Base-by-base conservation (phyloP, 371 early-diverging fungal genomes). In the Dinochytrium kinnereticum region DNA sequence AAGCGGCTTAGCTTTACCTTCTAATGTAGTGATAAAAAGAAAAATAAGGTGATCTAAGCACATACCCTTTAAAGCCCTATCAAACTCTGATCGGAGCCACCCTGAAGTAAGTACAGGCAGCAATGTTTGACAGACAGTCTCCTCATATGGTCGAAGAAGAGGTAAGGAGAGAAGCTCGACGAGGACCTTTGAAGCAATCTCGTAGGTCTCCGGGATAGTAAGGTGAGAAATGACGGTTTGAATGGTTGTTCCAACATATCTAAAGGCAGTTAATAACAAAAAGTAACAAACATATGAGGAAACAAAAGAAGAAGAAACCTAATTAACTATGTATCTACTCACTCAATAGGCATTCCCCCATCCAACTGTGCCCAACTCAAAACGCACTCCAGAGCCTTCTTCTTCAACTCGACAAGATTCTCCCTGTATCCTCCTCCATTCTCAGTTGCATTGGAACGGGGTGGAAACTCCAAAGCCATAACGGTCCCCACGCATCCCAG, bases 311-410 rank as follows among this genome's bases (percentile, higher is more conserved):
- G 24, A 5, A 28, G n/a, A n/a, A n/a, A n/a, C n/a, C n/a, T n/a
- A n/a, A n/a, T 30, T 33, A 51, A 71, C 13, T 44, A 44, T 44
- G 44, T 44, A 0, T n/a, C n/a, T 28, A 72, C 71, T 64, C 64
- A 80, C 78, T 71, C 70, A 0, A 75, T 44, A 5, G 75, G 75
- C 33, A 75, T 65, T 15, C 64, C 75, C n/a, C 59, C 59, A 10
- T 75, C 70, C 17, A 75, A 34, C 15, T 28, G 70, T 0, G 51
- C 61, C 75, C 75, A 75, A 65, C 70, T 69, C 55, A 75, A 70
- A 65, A 75, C 53, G 36, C 75, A 70, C 40, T 53, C 51, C 64
- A 75, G 33, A 34, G 75, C 75, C 34, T 70, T 70, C 36, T 13
- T 1, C 65, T 75, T 75, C 21, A 69, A 26, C 15, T n/a, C 24